Percentiles rank a stretch among this genome's conserved stretches.
phyloP scores from a whole-genome alignment of 306 rosid genomes.

The Acacia crassicarpa region DNA sequence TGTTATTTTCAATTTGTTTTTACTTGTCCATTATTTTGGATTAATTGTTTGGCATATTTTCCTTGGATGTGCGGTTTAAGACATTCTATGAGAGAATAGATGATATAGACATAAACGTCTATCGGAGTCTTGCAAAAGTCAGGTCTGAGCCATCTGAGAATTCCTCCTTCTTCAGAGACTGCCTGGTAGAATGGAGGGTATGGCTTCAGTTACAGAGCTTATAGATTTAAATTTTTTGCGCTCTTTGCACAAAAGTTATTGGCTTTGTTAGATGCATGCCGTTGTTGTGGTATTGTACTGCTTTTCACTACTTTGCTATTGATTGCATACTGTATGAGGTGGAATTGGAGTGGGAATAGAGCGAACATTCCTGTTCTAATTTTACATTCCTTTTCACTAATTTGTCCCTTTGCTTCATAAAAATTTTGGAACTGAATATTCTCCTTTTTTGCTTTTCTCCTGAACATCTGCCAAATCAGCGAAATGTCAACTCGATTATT shows the following conservation, averaged over 20 bases:
- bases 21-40: background rate
- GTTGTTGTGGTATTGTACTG: background rate
- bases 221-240: background rate
- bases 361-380: background rate
- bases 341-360: background rate
- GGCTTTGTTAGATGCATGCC: background rate
- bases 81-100: conserved; percentile 61
- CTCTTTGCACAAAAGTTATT: background rate
- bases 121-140: conserved; percentile 62
- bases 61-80: conserved; percentile 59
- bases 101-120: conserved; percentile 74
- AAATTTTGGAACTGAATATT: background rate
- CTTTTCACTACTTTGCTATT: too few species aligned
- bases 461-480: background rate
- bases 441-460: background rate
- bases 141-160: conserved; percentile 80
- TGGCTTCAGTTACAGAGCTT: background rate
- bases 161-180: conserved; percentile 79
- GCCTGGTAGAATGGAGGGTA: conserved; percentile 92
- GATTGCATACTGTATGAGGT: background rate
- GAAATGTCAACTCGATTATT: background rate
- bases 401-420: too few species aligned
- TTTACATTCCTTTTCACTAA: background rate
- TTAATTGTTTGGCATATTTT: background rate
- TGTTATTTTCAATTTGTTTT: background rate